These are phyloP conservation scores for Cyclotella cryptica DNA, from an alignment of 108 stramenopile species.

Conservation along the genomic window DNA sequence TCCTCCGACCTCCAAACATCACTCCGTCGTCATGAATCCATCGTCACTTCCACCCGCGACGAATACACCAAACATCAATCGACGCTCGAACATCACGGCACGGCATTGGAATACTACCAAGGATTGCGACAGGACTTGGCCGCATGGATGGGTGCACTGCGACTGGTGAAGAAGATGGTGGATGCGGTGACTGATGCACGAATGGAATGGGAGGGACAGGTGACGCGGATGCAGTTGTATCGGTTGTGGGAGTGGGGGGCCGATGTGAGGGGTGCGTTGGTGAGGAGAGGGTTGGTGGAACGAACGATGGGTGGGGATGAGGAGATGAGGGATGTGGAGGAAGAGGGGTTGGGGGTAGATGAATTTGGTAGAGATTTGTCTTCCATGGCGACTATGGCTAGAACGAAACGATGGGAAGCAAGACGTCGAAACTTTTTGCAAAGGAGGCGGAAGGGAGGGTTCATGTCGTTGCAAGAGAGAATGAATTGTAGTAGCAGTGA, in stretches of 20 bases:
- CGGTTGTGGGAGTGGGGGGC: slow-evolving; percentile 64
- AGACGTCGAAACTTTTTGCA: slow-evolving; percentile 27
- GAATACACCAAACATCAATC: slow-evolving; percentile 54
- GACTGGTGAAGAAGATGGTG: slow-evolving; percentile 66
- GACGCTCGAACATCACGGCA: slow-evolving; percentile 57
- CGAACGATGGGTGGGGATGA: slow-evolving; percentile 51
- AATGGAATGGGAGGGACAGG: slow-evolving; percentile 50
- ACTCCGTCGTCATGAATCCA: slow-evolving; percentile 43
- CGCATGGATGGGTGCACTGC: slow-evolving; percentile 77
- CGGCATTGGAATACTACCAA: slow-evolving; percentile 80
- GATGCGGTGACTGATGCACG: slow-evolving; percentile 52
- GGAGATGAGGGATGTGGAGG: slow-evolving; percentile 24
- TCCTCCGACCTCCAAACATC: slow-evolving; percentile 41
- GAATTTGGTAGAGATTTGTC: slow-evolving; percentile 86
- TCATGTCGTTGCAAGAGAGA: background rate
- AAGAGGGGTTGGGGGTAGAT: slow-evolving; percentile 52
- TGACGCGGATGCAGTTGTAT: slow-evolving; percentile 29
- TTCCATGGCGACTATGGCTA: slow-evolving; percentile 60
- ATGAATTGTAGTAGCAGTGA: slow-evolving; percentile 24
- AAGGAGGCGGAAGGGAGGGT: background rate
- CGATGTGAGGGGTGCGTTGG: slow-evolving; percentile 61
- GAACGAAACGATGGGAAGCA: slow-evolving; percentile 57
- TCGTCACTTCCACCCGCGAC: slow-evolving; percentile 37
- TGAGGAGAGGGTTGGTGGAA: slow-evolving; percentile 48
- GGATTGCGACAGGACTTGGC: slow-evolving; percentile 60